phyloP scores from a whole-genome alignment of 2,329 filamentous ascomycete genomes.

The Venturia aucupariae region DNA sequence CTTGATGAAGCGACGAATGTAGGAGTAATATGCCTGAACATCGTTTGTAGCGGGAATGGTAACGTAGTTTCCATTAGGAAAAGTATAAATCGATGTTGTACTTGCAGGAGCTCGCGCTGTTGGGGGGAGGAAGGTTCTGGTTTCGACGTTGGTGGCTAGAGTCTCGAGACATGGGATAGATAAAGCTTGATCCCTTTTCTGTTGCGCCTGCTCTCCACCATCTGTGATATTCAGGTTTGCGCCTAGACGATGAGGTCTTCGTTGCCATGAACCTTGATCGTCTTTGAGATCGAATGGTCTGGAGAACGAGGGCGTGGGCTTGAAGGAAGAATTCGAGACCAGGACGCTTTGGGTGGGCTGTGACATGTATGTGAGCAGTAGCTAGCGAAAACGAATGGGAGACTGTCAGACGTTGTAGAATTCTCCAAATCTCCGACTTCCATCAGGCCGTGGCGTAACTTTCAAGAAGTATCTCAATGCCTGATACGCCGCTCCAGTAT shows the following conservation, averaged over 20 bases:
- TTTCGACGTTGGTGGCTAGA: neutral
- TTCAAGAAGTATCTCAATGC: neutral
- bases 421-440: neutral
- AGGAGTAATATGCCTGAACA: neutral
- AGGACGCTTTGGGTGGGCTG: conserved; percentile 79
- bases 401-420: conserved; percentile 11
- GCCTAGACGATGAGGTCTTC: neutral
- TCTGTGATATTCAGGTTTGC: neutral
- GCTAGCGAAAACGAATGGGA: too few relatives aligned
- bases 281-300: neutral
- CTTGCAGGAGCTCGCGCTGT: neutral
- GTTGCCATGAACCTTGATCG: neutral
- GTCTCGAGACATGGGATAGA: neutral
- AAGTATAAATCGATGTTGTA: conserved; percentile 9
- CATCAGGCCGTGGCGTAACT: neutral
- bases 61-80: neutral
- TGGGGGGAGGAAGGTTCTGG: neutral
- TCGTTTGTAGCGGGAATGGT: neutral
- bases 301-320: conserved; percentile 32
- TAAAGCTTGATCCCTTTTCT: neutral
- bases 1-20: conserved; percentile 1
- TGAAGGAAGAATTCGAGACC: conserved; percentile 67
- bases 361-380: conserved; percentile 2
- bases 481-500: neutral
- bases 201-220: neutral